Conservation (phyloP, 148 eudicot genomes). For the Pouteria glomerata region DNA sequence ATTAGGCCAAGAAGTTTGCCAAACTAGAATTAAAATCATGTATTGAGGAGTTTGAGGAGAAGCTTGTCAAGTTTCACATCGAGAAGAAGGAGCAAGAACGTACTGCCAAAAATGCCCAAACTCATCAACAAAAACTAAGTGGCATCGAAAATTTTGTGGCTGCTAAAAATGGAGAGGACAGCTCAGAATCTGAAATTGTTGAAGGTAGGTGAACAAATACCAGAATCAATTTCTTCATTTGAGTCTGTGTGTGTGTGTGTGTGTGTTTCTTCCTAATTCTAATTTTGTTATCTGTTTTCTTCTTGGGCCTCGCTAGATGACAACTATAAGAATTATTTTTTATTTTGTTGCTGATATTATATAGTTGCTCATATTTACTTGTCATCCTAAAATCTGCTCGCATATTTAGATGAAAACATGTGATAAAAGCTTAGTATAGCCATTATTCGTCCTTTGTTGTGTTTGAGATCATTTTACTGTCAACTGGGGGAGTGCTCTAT, state of each 20-base stretch:
- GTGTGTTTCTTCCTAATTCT: neutral
- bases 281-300: neutral
- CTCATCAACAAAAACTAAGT: slow-evolving; percentile 53
- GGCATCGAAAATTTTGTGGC: slow-evolving; percentile 36
- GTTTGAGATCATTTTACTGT: neutral
- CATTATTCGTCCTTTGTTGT: neutral
- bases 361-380: neutral
- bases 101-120: slow-evolving; percentile 83
- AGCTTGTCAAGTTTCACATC: slow-evolving; percentile 63
- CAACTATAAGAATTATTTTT: neutral
- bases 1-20: slow-evolving; percentile 89
- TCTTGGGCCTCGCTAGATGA: too few species aligned
- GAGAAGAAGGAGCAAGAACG: slow-evolving; percentile 86
- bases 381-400: neutral
- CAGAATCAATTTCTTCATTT: neutral
- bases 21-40: slow-evolving; percentile 79
- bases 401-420: neutral
- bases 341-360: neutral
- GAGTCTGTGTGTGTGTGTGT: neutral
- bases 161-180: slow-evolving; percentile 38
- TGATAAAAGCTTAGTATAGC: neutral
- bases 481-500: neutral
- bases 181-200: slow-evolving; percentile 37
- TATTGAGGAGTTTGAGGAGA: slow-evolving; percentile 91
- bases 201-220: slow-evolving; percentile 41